Conservation (phyloP, 192 early-diverging fungal species). For the Coemansia javaensis region DNA sequence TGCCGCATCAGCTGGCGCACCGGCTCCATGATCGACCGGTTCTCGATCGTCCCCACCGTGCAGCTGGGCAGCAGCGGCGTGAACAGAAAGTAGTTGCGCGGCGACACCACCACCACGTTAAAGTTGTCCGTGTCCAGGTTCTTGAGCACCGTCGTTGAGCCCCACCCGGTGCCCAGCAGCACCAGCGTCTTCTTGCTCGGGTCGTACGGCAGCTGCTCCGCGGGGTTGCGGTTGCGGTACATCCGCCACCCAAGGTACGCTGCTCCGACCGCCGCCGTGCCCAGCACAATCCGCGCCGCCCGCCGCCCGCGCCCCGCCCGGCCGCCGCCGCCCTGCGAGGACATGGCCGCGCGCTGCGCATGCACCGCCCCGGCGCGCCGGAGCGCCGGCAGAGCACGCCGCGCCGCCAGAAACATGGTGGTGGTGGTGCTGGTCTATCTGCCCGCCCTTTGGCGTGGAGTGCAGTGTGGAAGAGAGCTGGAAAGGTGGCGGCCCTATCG, state of each 20-base stretch:
- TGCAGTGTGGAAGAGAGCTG: not conserved
- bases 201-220: constrained; percentile 37
- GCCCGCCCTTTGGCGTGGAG: not conserved
- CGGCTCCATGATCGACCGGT: constrained; percentile 81
- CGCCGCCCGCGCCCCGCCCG: constrained; percentile 34
- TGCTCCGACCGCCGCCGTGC: constrained; percentile 11
- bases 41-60: constrained; percentile 86
- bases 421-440: no score
- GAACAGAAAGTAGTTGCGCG: constrained; percentile 87
- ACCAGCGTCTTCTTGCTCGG: constrained; percentile 41
- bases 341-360: constrained; percentile 42
- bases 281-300: constrained; percentile 32
- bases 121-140: constrained; percentile 72
- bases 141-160: constrained; percentile 58
- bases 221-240: constrained; percentile 48
- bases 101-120: constrained; percentile 72
- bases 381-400: constrained; percentile 10
- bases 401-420: constrained; percentile 20
- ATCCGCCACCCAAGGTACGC: constrained; percentile 44
- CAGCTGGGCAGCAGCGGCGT: constrained; percentile 65
- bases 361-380: constrained; percentile 12
- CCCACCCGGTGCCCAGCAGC: constrained; percentile 44
- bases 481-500: no score
- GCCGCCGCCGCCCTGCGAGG: constrained; percentile 15
- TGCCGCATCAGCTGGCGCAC: constrained; percentile 81